Base-by-base conservation (phyloP, 805 yeast genomes). In the Wilhelminamyces savonicus region DNA sequence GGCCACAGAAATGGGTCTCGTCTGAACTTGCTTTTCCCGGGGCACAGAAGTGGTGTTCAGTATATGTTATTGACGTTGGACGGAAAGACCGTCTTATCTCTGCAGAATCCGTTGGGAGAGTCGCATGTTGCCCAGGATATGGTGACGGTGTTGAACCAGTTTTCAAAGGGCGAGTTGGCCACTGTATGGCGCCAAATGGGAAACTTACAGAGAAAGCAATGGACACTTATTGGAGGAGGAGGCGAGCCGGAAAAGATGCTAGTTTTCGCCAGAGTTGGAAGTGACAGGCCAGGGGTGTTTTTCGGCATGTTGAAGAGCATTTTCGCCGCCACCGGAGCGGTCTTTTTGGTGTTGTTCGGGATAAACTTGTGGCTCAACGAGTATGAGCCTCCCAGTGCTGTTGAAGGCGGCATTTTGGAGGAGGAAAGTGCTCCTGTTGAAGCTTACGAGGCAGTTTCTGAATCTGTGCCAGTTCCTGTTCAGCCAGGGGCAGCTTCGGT, bases 51-150 rank as follows among this genome's bases (percentile, higher is more conserved):
- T 12, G 26, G 32, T 7, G 24, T 36, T 13, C 53, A 59, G 29
- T 64, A 48, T 27, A 37, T 62, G 21, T 39, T 61, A 4, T 40
- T 61, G 16, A 50, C 59, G 6, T 19, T 49, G 12, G 56, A 59
- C 18, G 75, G 74, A 2, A 45, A 60, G 18, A 37, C 44, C 2
- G 44, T 59, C 3, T 39, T 45, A 5, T 46, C 66, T 1, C 46
- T 46, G 4, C 51, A 47, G 4, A 65, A 62, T 27, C 73, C 74
- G 15, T 40, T 71, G 5, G 68, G 67, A 0, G 30, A 43, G 5
- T 41, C 46, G n/a, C 56, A 52, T 23, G 42, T 52, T 1, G 41
- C 56, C 3, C 66, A 67, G 23, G 75, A 70, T 35, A 45, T 69
- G 31, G 56, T 70, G 23, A 44, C 59, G 4, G 48, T 69, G 16